Evolutionary conservation across 202 grass and related monocot species (phyloP).

Genomic region (Schoenoplectus triqueter): DNA sequence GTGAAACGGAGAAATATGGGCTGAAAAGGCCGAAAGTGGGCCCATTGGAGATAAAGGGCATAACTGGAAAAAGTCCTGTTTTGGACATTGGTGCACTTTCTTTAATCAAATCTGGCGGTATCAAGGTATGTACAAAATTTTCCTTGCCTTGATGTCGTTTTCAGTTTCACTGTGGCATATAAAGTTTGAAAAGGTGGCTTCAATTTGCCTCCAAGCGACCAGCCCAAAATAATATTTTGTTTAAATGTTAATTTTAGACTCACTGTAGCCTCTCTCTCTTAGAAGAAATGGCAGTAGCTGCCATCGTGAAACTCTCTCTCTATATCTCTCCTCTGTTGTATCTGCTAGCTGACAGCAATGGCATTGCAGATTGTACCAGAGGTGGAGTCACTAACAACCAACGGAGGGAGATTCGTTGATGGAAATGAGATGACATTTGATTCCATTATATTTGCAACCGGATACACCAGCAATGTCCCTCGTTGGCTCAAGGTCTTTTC

Average conservation of each 20-base stretch:
- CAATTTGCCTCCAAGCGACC: background rate
- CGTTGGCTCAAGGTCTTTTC: conserved; percentile 76
- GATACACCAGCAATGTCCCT: conserved; percentile 93
- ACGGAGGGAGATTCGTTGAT: conserved; percentile 69
- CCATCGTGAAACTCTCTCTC: background rate
- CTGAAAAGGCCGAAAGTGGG: conserved; percentile 79
- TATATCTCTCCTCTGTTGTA: conserved; percentile 24
- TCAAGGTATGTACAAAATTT: conserved; percentile 58
- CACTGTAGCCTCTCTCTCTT: background rate
- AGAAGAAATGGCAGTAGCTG: no score
- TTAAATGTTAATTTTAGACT: background rate
- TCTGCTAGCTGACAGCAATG: conserved; percentile 25
- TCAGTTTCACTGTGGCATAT: background rate
- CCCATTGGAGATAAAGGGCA: conserved; percentile 76
- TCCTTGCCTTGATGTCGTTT: background rate
- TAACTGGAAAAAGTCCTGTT: conserved; percentile 90
- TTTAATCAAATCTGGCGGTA: conserved; percentile 74
- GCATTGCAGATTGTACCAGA: conserved; percentile 68
- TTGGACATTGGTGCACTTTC: conserved; percentile 87
- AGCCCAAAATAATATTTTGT: background rate
- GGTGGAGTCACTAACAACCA: conserved; percentile 69
- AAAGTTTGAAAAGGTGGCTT: no score
- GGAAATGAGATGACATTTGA: conserved; percentile 77
- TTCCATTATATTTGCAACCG: conserved; percentile 88
- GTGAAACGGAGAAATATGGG: conserved; percentile 73